phyloP scores from a whole-genome alignment of 805 yeast species.

The Saturnispora mendoncae region DNA sequence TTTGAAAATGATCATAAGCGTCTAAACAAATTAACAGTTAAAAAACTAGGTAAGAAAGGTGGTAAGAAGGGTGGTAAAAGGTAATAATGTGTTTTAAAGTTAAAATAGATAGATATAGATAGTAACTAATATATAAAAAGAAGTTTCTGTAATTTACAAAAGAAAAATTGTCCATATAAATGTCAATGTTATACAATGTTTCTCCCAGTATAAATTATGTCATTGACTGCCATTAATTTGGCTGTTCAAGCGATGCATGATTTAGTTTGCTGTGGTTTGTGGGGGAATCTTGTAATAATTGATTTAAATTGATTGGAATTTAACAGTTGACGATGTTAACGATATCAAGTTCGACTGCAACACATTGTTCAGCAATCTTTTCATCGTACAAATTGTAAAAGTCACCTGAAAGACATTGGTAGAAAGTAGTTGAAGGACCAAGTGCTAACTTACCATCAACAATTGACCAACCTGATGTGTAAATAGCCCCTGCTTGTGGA shows the following conservation, averaged over 20 bases:
- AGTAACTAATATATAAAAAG: background rate
- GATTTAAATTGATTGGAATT: background rate
- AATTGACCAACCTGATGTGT: constrained; percentile 56
- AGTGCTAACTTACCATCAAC: constrained; percentile 55
- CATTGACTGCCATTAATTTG: background rate
- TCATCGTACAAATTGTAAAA: constrained; percentile 74
- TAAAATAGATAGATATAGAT: background rate
- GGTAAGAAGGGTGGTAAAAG: background rate
- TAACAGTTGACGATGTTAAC: constrained; percentile 51
- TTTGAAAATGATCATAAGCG: constrained; percentile 36
- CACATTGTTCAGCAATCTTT: constrained; percentile 53
- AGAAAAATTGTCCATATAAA: background rate
- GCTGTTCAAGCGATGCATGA: constrained; percentile 1
- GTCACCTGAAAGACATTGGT: constrained; percentile 66
- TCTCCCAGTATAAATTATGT: background rate
- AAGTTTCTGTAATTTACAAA: background rate
- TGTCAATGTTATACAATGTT: background rate
- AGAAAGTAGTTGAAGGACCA: constrained; percentile 53
- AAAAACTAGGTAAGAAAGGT: constrained; percentile 22
- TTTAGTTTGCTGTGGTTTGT: constrained; percentile 6
- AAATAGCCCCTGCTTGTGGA: constrained; percentile 71
- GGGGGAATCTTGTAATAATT: too few species aligned
- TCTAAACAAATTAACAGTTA: constrained; percentile 25
- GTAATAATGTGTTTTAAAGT: background rate
- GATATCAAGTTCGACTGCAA: constrained; percentile 49